phyloP scores from a whole-genome alignment of 1,284 basidiomycete species.

The Mycena citricolor region DNA sequence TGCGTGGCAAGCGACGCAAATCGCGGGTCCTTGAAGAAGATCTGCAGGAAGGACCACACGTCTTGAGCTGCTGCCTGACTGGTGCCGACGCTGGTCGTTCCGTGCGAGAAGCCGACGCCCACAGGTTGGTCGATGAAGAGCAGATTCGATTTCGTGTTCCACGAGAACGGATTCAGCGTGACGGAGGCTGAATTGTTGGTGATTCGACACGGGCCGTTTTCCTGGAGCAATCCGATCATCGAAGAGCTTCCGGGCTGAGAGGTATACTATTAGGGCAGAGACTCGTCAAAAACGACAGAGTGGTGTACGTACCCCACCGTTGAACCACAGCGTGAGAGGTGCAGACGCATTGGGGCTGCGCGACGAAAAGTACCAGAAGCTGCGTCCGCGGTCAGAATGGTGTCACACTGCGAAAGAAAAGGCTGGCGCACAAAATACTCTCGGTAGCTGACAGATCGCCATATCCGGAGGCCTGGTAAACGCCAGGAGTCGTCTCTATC shows the following conservation, averaged over 20 bases:
- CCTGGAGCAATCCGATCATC: constrained; percentile 71
- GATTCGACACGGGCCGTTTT: constrained; percentile 63
- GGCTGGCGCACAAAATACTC: constrained; percentile 53
- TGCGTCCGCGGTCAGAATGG: too few relatives aligned
- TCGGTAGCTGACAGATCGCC: constrained; percentile 51
- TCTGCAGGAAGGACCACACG: constrained; percentile 66
- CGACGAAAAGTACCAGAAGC: constrained; percentile 71
- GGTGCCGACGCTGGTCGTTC: constrained; percentile 48
- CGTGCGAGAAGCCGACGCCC: constrained; percentile 63
- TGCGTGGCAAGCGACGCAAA: constrained; percentile 53
- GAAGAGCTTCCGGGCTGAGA: constrained; percentile 58
- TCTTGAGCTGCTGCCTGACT: constrained; percentile 55
- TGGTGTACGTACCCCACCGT: constrained; percentile 42
- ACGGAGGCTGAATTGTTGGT: constrained; percentile 55
- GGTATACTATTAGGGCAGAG: neutral
- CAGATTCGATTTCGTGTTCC: constrained; percentile 65
- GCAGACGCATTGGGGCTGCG: constrained; percentile 55
- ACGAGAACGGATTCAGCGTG: constrained; percentile 57
- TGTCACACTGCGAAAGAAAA: neutral
- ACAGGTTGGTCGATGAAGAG: constrained; percentile 64
- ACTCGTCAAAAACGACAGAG: neutral
- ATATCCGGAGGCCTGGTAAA: constrained; percentile 62
- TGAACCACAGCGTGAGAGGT: constrained; percentile 63
- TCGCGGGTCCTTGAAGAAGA: constrained; percentile 58
- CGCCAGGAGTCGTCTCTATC: constrained; percentile 54